Evolutionary conservation across 352 stramenopile genomes (phyloP), one percentile per base, ranked within the genome.

Genomic region (Globisporangium cystogenes): DNA sequence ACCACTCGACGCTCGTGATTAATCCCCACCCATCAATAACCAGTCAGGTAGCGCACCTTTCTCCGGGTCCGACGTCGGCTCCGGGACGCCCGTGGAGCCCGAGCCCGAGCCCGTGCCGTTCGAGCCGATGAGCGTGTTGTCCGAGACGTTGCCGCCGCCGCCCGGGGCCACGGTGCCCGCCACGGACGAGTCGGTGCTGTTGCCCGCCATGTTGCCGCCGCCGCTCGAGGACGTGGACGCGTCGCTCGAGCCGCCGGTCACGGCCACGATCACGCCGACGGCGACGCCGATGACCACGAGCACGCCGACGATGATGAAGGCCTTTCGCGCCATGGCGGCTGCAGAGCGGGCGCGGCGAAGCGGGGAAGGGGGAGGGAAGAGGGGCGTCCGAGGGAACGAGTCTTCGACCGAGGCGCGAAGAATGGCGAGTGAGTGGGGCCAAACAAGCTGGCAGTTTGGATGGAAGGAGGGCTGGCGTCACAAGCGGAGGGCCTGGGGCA

Each of bases 271-370:
- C 31, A 89, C 65, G 51, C 75, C 79, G 24, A 90, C 62, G 24
- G 56, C 70, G 21, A 75, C 62, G 43, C 76, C 83, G 50, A 93
- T 81, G 37, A 83, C 70, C 51, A 92, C 66, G 44, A 92, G 65
- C 41, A 87, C 66, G 60, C 69, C 73, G 48, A 87, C 55, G 57
- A 84, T 72, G 55, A 93, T 76, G 44, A 90, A 71, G 48, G 74
- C 70, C 59, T 90, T 90, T 36, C 71, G 59, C 60, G 65, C 62
- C 62, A 66, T 76, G 11, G 21, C 10, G 15, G 26, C 4, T 6
- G 31, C n/a, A n/a, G n/a, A n/a, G n/a, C n/a, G n/a, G n/a, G n/a
- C n/a, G n/a, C n/a, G n/a, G n/a, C n/a, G n/a, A n/a, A n/a, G n/a
- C n/a, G n/a, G n/a, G n/a, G n/a, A n/a, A n/a, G n/a, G n/a, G n/a